Base-by-base conservation (phyloP, 208 protist genomes). In the Trypanosoma lewisi region DNA sequence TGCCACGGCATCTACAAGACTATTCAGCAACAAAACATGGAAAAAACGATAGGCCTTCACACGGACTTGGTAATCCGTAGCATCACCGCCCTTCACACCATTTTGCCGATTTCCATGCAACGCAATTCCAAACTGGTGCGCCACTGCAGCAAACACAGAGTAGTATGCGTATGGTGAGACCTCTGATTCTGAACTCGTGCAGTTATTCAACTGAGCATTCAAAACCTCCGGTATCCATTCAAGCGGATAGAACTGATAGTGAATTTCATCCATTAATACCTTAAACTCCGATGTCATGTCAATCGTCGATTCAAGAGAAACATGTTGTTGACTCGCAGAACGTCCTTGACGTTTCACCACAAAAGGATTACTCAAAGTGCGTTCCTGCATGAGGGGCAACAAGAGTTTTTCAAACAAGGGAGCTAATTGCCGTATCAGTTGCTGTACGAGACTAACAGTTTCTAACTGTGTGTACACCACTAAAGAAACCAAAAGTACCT, bases 171-270 rank as follows among this genome's bases (percentile, higher is more conserved):
- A 21, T n/a, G 28, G 25, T 31, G 64, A 42, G n/a, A 31, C 45
- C 14, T 70, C 60, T 6, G 48, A 6, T n/a, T 63, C 56, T 9
- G 36, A 51, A 23, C 31, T 30, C 6, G n/a, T 19, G 19, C 27
- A 44, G 19, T n/a, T n/a, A n/a, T 17, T 44, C 17, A 63, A 57
- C 14, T 66, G 55, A 36, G 57, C 39, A 12, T 71, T n/a, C 8
- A 81, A 64, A 0, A 73, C 63, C 3, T 69, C 73, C 3, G 87
- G 88, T 27, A 94, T 57, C 85, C 88, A 94, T 63, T 94, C 84
- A 8, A 94, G 72, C 4, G 84, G 74, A 58, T 91, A 94, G 50
- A 94, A 87, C 67, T 88, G 75, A 47, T 94, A 94, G 14, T 80
- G 82, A 8, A 94, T 75, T 6, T 85, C 57, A 50, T 91, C 72